These are phyloP conservation scores for Astrocystis sublimbata DNA, from an alignment of 495 filamentous ascomycete genomes.

Conservation along the genomic window DNA sequence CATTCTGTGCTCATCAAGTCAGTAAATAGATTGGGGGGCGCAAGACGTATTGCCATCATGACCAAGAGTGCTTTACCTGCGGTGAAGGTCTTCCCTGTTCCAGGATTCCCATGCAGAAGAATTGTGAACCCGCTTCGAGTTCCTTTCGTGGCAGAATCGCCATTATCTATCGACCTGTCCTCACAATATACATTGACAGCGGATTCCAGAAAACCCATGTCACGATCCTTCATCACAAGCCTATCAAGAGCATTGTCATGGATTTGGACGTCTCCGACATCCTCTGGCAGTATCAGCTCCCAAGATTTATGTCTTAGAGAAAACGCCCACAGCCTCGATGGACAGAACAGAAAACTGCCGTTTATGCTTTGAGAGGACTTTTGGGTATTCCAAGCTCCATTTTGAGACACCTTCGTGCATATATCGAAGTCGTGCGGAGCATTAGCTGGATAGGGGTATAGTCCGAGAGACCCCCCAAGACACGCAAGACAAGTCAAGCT, in stretches of 20 bases:
- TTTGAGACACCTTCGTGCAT: background rate
- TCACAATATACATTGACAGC: background rate
- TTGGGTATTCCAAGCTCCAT: background rate
- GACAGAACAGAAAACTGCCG: background rate
- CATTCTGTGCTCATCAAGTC: background rate
- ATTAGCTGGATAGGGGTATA: background rate
- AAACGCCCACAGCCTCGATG: background rate
- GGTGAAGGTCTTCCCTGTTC: background rate
- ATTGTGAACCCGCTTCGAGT: background rate
- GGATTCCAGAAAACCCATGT: background rate
- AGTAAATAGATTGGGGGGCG: background rate
- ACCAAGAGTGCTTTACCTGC: background rate
- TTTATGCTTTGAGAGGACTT: background rate
- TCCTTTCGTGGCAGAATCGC: background rate
- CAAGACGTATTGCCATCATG: background rate
- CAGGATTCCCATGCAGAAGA: background rate
- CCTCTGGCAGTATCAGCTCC: background rate
- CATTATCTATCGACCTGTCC: background rate
- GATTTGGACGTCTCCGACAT: background rate
- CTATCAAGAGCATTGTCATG: background rate
- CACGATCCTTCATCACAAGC: background rate
- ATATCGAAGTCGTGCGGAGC: background rate
- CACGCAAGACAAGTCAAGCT: background rate
- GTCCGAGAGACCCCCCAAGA: background rate
- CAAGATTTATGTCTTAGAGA: background rate